Evolutionary conservation across 106 monocot genomes (phyloP), one percentile per base, ranked within the genome.

Genomic region (Dioscorea zingiberensis): DNA sequence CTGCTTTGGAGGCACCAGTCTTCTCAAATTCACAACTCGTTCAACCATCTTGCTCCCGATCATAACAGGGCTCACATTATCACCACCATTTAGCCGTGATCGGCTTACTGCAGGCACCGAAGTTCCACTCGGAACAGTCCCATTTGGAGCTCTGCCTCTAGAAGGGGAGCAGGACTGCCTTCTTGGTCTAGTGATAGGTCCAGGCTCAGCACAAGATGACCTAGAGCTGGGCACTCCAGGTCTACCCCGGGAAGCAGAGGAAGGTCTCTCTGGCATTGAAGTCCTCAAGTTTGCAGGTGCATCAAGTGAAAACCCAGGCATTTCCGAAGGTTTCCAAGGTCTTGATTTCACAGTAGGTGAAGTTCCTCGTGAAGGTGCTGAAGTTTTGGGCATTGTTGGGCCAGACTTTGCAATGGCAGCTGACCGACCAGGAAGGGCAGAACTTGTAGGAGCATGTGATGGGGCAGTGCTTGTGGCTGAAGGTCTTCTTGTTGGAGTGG

Each of bases 41-140:
- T 91, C 91, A 48, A 91, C 91, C 86, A 91, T 91, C 70, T 91
- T 91, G 53, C 78, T 87, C 51, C 91, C 91, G 21, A 91, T 81
- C 46, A 70, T 47, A 63, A 91, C 83, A 7, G 86, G 86, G 66
- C 75, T 87, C n/a, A 66, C 55, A 59, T 47, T 72, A 59, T 85
- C 85, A 48, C 57, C 56, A 25, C 67, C 73, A 55, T 72, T 83
- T 22, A 59, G 7, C 13, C 63, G 76, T 25, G 68, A 74, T 62
- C 86, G 69, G 63, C 62, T 73, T 47, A 69, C 67, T 58, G 89
- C 71, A 23, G 85, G 83, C 53, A 73, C 71, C 28, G 83, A 90
- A 57, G 71, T 70, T 22, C 76, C 73, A 25, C 64, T 69, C 24
- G 67, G 66, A 21, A 28, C 44, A 70, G 47, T 77, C 26, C 81